These are phyloP conservation scores for Tubosaeta sp. DNA, from an alignment of 768 basidiomycete species.

Conservation along the genomic window DNA sequence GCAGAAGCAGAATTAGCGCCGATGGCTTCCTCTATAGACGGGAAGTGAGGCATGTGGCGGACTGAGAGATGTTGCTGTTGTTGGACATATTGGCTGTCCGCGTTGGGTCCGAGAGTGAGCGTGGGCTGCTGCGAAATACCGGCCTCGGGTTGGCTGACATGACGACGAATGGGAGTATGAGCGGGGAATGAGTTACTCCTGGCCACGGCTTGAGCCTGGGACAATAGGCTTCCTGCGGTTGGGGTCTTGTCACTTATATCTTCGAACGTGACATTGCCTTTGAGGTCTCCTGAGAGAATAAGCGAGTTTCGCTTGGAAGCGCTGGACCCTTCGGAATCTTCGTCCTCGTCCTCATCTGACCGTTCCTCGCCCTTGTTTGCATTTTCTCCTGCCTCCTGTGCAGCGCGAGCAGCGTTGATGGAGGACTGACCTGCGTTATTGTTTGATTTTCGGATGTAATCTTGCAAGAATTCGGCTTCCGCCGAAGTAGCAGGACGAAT, in stretches of 20 bases:
- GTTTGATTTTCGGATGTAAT: constrained; percentile 88
- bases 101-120: constrained; percentile 48
- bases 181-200: constrained; percentile 57
- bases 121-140: constrained; percentile 52
- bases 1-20: constrained; percentile 69
- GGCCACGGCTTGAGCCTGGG: constrained; percentile 65
- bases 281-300: constrained; percentile 57
- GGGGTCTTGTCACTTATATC: constrained; percentile 85
- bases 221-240: constrained; percentile 70
- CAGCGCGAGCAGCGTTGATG: constrained; percentile 67
- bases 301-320: constrained; percentile 75
- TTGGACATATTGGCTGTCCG: constrained; percentile 42
- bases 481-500: constrained; percentile 88
- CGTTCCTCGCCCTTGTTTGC: constrained; percentile 60
- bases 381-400: constrained; percentile 65
- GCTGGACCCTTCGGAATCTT: constrained; percentile 75
- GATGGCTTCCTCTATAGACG: constrained; percentile 81
- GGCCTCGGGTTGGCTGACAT: constrained; percentile 52
- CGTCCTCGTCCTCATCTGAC: constrained; percentile 83
- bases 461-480: constrained; percentile 89
- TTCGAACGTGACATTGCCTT: constrained; percentile 51
- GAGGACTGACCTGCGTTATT: constrained; percentile 76
- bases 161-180: constrained; percentile 75
- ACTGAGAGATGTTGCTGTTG: constrained; percentile 58
- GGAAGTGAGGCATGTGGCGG: constrained; percentile 75